Evolutionary conservation across 306 rosid genomes (phyloP).

Genomic region (Fagus crenata): DNA sequence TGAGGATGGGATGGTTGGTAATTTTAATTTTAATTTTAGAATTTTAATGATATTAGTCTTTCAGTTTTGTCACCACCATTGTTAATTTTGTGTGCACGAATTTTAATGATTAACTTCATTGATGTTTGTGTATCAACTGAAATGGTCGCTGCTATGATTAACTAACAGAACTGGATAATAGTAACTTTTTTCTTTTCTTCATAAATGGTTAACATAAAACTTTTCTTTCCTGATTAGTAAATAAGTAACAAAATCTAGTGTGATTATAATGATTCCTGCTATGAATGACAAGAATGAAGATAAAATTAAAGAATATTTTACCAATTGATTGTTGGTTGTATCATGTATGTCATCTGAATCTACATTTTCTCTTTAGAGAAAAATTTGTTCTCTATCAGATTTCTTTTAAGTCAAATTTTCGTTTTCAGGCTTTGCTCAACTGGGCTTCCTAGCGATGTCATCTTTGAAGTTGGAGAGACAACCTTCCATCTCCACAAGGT

Average conservation of each 20-base stretch:
- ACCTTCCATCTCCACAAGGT: conserved; percentile 94
- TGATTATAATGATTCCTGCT: background rate
- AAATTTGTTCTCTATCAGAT: background rate
- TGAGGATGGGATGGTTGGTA: background rate
- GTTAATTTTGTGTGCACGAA: background rate
- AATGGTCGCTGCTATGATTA: background rate
- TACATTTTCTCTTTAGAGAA: background rate
- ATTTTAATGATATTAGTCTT: too few relatives aligned
- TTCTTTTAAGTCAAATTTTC: conserved; percentile 20
- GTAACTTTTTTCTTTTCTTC: background rate
- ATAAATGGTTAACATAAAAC: background rate
- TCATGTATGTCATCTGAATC: background rate
- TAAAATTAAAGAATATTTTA: background rate
- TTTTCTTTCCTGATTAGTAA: background rate
- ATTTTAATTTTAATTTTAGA: background rate
- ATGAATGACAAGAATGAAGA: background rate
- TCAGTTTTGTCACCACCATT: background rate
- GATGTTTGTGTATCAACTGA: background rate
- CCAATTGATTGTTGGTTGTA: background rate
- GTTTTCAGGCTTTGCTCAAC: conserved; percentile 74
- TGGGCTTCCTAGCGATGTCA: conserved; percentile 80
- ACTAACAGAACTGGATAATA: background rate
- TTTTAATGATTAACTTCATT: background rate
- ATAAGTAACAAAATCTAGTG: background rate
- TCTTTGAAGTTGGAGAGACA: conserved; percentile 72